These are phyloP conservation scores for Kwoniella newhampshirensis DNA, from an alignment of 768 basidiomycete genomes.

Conservation along the genomic window DNA sequence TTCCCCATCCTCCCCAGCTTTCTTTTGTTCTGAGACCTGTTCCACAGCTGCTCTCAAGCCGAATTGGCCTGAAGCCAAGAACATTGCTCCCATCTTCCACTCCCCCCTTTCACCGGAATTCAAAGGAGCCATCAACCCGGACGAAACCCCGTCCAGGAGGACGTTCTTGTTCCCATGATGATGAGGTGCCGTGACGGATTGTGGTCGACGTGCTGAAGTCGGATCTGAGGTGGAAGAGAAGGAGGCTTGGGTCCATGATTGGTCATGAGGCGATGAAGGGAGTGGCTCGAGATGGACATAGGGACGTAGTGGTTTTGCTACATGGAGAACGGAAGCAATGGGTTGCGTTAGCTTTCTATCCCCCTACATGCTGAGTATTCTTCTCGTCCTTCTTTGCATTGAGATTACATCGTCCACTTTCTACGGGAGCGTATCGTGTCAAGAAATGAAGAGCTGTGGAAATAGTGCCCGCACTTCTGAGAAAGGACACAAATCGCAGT, in stretches of 20 bases:
- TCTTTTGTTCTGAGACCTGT: slow-evolving; percentile 15
- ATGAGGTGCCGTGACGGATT: not conserved
- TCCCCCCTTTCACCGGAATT: slow-evolving; percentile 8
- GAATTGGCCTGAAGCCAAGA: slow-evolving; percentile 35
- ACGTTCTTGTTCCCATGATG: slow-evolving; percentile 23
- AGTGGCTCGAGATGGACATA: slow-evolving; percentile 28
- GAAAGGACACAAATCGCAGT: not conserved
- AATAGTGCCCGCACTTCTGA: no score
- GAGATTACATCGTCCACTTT: no score
- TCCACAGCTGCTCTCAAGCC: slow-evolving; percentile 44
- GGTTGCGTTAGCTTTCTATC: no score
- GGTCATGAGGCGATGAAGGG: slow-evolving; percentile 15
- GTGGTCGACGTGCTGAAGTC: not conserved
- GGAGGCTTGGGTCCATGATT: slow-evolving; percentile 20
- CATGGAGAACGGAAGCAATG: no score
- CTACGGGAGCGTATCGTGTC: no score
- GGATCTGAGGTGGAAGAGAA: not conserved
- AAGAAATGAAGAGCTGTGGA: no score
- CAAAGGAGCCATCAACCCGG: slow-evolving; percentile 19
- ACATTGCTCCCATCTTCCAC: slow-evolving; percentile 16
- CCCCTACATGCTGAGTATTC: no score
- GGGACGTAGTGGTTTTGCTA: slow-evolving; percentile 20
- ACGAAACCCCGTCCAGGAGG: slow-evolving; percentile 34
- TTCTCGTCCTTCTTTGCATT: no score
- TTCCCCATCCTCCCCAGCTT: slow-evolving; percentile 3